Base-by-base conservation (phyloP, 1,139 yeast species). In the Hansenula sp. region DNA sequence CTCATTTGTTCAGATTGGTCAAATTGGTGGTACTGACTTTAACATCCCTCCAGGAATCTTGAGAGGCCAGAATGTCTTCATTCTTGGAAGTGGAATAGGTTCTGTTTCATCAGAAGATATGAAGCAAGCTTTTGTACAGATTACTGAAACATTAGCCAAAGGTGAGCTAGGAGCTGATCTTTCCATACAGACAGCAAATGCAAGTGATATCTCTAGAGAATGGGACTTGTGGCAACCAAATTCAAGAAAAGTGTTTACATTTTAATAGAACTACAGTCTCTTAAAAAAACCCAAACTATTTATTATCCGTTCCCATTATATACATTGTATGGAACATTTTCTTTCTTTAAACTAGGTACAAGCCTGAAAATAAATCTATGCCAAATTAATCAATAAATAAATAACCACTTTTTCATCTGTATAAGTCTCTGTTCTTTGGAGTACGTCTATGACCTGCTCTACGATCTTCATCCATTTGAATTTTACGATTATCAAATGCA, bases 21-120 rank as follows among this genome's bases (percentile, higher is more conserved):
- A 42, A 29, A 46, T 53, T 16, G 53, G 52, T 19, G 61, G 60
- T 9, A 44, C 47, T 6, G 10, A 20, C 51, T 16, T 33, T 37
- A 11, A 37, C 9, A 21, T 56, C 3, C 42, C 47, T 9, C 47
- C 51, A 21, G 44, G 44, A 1, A 19, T 44, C n/a, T 47, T 58
- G 26, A 46, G 62, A 41, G 34, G 49, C n/a, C 39, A 42, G 26
- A 58, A 58, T 41, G 43, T 58, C n/a, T 38, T 36, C 20, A 28
- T 58, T 8, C 40, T 52, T 29, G 62, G 62, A 2, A 55, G 58
- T 35, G 61, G 61, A 1, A 25, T 57, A 27, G 61, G 61, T 2
- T 54, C 60, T 7, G 44, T 51, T 20, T 27, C 42, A 7, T 28
- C 30, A 3, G 34, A 24, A 2, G 39, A 39, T 22, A 40, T 45